Percentiles rank a stretch among this genome's conserved stretches.
phyloP scores from a whole-genome alignment of 176 grass and related monocot species.

The Oryza rufipogon region DNA sequence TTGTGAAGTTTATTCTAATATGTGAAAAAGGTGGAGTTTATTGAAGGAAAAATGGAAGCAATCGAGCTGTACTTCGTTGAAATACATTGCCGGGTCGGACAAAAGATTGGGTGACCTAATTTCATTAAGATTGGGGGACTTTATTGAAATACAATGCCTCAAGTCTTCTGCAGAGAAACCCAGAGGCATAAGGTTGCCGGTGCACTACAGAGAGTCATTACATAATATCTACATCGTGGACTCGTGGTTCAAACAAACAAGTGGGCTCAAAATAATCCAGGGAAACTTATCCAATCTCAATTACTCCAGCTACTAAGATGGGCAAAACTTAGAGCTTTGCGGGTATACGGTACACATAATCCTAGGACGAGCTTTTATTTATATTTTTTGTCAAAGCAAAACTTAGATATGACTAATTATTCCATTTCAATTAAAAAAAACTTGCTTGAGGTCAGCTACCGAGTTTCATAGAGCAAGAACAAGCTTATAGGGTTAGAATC shows the following conservation, averaged over 20 bases:
- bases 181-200: neutral
- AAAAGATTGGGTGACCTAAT: too few species aligned
- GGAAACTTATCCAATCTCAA: neutral
- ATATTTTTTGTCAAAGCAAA: neutral
- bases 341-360: too few species aligned
- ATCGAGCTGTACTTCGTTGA: neutral
- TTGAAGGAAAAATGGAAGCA: neutral
- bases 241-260: neutral
- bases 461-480: neutral
- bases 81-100: too few species aligned
- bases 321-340: neutral
- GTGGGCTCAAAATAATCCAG: slow-evolving; percentile 11
- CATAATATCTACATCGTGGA: neutral
- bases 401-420: neutral
- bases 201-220: neutral
- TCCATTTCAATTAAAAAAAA: neutral
- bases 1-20: neutral
- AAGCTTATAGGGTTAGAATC: neutral
- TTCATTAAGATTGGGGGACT: neutral
- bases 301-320: slow-evolving; percentile 3
- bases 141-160: neutral
- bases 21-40: neutral
- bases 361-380: too few species aligned
- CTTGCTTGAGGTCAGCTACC: neutral
- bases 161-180: neutral